phyloP scores from a whole-genome alignment of 2,329 filamentous ascomycete species.

The Aschersonia sp. region DNA sequence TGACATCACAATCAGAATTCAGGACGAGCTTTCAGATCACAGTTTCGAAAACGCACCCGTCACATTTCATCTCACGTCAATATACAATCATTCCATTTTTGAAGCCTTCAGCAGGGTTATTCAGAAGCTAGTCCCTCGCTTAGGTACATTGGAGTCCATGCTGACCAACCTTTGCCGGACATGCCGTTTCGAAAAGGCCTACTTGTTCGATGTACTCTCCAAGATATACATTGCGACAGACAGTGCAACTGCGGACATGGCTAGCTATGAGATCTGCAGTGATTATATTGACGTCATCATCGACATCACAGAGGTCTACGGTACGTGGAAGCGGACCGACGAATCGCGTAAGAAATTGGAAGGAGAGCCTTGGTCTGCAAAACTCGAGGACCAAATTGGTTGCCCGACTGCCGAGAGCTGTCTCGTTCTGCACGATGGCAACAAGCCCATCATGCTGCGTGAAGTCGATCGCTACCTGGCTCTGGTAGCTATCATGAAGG shows the following conservation, averaged over 20 bases:
- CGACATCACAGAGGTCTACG: constrained; percentile 91
- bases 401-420: constrained; percentile 53
- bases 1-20: constrained; percentile 91
- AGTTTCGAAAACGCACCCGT: constrained; percentile 90
- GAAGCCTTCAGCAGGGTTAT: constrained; percentile 98
- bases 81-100: constrained; percentile 97
- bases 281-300: constrained; percentile 99
- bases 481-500: constrained; percentile 75
- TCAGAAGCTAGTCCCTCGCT: constrained; percentile 87
- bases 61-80: constrained; percentile 90
- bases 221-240: constrained; percentile 99
- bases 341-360: constrained; percentile 42
- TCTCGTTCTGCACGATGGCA: constrained; percentile 50
- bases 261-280: constrained; percentile 94
- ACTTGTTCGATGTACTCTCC: constrained; percentile 92
- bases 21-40: constrained; percentile 86
- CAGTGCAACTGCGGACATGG: constrained; percentile 83
- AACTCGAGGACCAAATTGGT: constrained; percentile 50
- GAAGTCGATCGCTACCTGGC: constrained; percentile 65
- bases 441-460: constrained; percentile 50
- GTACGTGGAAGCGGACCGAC: constrained; percentile 49
- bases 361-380: constrained; percentile 44
- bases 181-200: constrained; percentile 94
- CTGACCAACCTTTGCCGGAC: constrained; percentile 88
- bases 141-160: constrained; percentile 84